A percentile compares a stretch with the other conserved stretches of the same genome.
These are phyloP conservation scores for Taphrina confusa DNA, from an alignment of 1,139 yeast genomes.

Conservation along the genomic window DNA sequence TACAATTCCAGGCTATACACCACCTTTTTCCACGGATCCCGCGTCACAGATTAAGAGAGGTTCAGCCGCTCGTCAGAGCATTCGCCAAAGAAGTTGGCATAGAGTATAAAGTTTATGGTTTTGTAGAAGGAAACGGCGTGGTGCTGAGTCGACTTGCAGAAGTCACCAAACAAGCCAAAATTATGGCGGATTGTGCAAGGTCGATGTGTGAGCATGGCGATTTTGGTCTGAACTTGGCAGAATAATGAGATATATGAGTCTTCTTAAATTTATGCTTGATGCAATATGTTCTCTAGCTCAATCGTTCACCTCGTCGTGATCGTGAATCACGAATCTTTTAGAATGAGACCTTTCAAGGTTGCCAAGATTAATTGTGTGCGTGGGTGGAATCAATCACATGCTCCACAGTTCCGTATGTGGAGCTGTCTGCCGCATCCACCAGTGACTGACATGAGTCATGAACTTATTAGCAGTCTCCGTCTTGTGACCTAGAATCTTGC, in stretches of 20 bases:
- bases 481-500: no score
- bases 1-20: slow-evolving; percentile 88
- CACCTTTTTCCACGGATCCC: slow-evolving; percentile 89
- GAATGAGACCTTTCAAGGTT: no score
- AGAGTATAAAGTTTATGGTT: slow-evolving; percentile 80
- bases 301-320: no score
- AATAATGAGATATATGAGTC: neutral
- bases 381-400: no score
- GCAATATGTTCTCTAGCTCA: no score
- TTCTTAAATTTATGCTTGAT: neutral
- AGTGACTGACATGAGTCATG: no score
- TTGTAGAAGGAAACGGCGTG: slow-evolving; percentile 70
- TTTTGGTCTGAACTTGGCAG: slow-evolving; percentile 21
- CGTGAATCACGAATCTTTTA: no score
- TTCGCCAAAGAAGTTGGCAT: slow-evolving; percentile 80
- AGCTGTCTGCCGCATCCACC: neutral
- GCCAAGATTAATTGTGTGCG: no score
- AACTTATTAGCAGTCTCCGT: no score
- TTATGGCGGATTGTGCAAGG: slow-evolving; percentile 67
- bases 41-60: slow-evolving; percentile 75
- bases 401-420: slow-evolving; percentile 8
- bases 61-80: slow-evolving; percentile 68
- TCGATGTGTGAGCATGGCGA: slow-evolving; percentile 25
- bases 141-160: slow-evolving; percentile 72
- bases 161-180: slow-evolving; percentile 74